Conservation (phyloP, 805 yeast species). For the Ogataea minuta region DNA sequence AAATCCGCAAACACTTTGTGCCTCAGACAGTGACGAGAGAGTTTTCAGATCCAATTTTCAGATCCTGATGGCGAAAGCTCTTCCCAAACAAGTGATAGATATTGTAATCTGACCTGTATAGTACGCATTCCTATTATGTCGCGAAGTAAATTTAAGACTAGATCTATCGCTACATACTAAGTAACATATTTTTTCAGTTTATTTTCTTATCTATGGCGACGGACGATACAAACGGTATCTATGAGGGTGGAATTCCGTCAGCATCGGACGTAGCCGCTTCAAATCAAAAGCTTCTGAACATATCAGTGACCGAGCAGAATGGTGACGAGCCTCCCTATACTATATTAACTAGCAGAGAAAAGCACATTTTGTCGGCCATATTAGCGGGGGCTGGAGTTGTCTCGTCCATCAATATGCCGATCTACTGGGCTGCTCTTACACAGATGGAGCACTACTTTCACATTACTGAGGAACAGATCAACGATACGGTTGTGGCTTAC, state of each 20-base stretch:
- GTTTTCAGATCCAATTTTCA: slow-evolving; percentile 19
- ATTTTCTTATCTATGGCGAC: not conserved
- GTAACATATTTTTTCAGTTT: not conserved
- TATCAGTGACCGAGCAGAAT: not conserved
- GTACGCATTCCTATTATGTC: not conserved
- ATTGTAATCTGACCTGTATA: not conserved
- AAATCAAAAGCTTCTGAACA: not conserved
- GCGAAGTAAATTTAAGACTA: too few relatives aligned
- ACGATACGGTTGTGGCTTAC: slow-evolving; percentile 74
- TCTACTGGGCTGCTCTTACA: slow-evolving; percentile 76
- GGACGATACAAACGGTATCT: too few relatives aligned
- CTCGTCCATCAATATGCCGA: slow-evolving; percentile 72
- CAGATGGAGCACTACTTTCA: slow-evolving; percentile 52
- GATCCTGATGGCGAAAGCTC: slow-evolving; percentile 25
- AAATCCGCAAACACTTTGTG: slow-evolving; percentile 15
- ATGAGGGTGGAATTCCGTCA: too few relatives aligned
- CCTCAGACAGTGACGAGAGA: slow-evolving; percentile 13
- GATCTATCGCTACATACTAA: not conserved
- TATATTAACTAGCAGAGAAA: slow-evolving; percentile 43
- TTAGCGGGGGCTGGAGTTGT: slow-evolving; percentile 54
- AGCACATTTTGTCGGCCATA: slow-evolving; percentile 37
- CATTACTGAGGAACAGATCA: slow-evolving; percentile 55
- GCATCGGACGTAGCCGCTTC: not conserved
- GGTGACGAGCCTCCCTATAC: slow-evolving; percentile 36
- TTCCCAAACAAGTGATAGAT: slow-evolving; percentile 19